Evolutionary conservation across 805 yeast genomes (phyloP), one percentile per base, ranked within the genome.

Genomic region (Candida nitratophila): DNA sequence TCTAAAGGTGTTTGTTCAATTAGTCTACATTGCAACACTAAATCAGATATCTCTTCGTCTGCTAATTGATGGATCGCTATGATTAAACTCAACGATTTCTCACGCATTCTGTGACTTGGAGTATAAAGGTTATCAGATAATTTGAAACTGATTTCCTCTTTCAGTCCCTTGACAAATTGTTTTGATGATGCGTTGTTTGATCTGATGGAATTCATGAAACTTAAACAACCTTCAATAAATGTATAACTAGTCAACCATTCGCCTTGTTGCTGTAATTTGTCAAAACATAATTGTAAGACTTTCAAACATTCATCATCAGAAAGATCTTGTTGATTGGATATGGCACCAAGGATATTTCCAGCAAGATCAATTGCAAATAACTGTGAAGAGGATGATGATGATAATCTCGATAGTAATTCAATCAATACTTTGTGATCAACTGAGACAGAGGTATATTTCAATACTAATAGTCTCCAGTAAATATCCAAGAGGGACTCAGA

Each of bases 1-100:
- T 76, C 75, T 41, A 83, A 68, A 0, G 96, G 95, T 7, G 83
- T 73, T 46, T 80, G 77, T 58, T 88, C 96, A 40, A 90, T 75
- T 2, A 76, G 54, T 41, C 71, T 63, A 47, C 83, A 74, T 42
- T 74, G 77, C n/a, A 44, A 43, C 17, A 61, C 40, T 1, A 52
- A 42, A 24, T 52, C 58, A 5, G 63, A 60, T 8, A 47, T 45
- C 21, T 50, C 51, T 11, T 43, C 47, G 22, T 56, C 53, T 29
- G 59, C 42, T 12, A 71, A 50, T 0, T 63, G 54, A 3, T 60
- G 57, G 5, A 83, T 52, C 31, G 79, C 56, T n/a, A 70, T 63
- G n/a, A 82, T 63, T 1, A 54, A 39, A 47, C 50, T 49, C 16
- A 61, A 48, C 6, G 90, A 66, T 16, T 57, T 65, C 32, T 66